Evolutionary conservation across 192 early-diverging fungal species (phyloP).

Genomic region (Neocallimastix lanati): DNA sequence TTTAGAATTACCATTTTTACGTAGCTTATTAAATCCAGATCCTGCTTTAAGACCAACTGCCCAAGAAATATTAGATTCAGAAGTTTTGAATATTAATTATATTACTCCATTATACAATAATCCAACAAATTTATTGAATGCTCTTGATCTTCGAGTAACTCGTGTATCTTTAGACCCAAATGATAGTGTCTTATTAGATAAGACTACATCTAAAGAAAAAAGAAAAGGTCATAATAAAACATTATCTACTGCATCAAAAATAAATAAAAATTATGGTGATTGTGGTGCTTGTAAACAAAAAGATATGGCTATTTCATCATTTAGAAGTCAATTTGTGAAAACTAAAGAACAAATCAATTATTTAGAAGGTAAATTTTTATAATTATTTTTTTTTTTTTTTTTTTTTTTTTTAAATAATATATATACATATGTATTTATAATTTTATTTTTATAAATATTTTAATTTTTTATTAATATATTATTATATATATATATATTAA

Average conservation of each 20-base stretch:
- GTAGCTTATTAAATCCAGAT: constrained; percentile 64
- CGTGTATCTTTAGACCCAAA: background rate
- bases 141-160: background rate
- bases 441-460: no score
- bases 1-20: constrained; percentile 59
- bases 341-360: background rate
- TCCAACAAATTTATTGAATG: background rate
- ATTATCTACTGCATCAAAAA: background rate
- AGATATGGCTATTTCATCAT: background rate
- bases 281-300: background rate
- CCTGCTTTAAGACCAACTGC: constrained; percentile 51
- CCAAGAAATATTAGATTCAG: constrained; percentile 29
- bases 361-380: background rate
- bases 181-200: background rate
- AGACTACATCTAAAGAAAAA: background rate
- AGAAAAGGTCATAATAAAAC: background rate
- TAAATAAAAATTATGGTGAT: background rate
- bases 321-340: background rate
- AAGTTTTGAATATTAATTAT: background rate
- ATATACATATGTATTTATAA: background rate
- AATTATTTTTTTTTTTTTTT: no score
- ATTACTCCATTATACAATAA: background rate
- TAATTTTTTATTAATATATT: no score
- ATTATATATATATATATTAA: no score
- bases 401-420: no score